phyloP scores from a whole-genome alignment of 140 eudicot genomes.

The Oenanthe javanica region DNA sequence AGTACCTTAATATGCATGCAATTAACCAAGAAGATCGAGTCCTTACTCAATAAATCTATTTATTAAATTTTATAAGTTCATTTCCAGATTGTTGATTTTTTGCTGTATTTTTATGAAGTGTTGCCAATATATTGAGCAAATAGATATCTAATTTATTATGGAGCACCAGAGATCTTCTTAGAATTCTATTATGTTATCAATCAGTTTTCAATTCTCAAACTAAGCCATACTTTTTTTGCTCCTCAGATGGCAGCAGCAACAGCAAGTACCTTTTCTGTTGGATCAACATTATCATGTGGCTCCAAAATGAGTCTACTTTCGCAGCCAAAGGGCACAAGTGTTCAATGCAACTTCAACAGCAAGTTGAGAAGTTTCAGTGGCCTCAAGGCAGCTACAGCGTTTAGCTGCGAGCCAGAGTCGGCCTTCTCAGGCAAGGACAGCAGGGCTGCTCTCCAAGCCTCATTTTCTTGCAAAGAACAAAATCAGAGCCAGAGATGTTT shows the following conservation, averaged over 20 bases:
- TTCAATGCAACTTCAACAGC: constrained; percentile 12
- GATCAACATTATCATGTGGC: constrained; percentile 27
- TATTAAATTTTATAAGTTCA: neutral
- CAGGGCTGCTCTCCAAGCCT: constrained; percentile 25
- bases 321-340: constrained; percentile 20
- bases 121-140: neutral
- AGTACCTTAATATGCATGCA: neutral
- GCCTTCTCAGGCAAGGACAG: constrained; percentile 35
- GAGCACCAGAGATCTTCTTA: neutral
- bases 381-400: constrained; percentile 39
- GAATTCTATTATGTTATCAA: neutral
- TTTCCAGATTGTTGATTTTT: neutral
- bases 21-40: neutral
- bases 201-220: neutral
- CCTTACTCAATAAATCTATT: neutral
- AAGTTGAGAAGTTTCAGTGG: constrained; percentile 27
- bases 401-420: constrained; percentile 30
- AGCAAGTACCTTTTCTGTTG: constrained; percentile 25
- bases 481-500: constrained; percentile 20
- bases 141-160: neutral
- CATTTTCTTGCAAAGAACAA: constrained; percentile 23
- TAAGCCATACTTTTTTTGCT: neutral
- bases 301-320: constrained; percentile 13
- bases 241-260: constrained; percentile 36
- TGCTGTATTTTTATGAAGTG: neutral